These are phyloP conservation scores for Annona squamosa DNA, from an alignment of 164 flowering plant species.

Conservation along the genomic window DNA sequence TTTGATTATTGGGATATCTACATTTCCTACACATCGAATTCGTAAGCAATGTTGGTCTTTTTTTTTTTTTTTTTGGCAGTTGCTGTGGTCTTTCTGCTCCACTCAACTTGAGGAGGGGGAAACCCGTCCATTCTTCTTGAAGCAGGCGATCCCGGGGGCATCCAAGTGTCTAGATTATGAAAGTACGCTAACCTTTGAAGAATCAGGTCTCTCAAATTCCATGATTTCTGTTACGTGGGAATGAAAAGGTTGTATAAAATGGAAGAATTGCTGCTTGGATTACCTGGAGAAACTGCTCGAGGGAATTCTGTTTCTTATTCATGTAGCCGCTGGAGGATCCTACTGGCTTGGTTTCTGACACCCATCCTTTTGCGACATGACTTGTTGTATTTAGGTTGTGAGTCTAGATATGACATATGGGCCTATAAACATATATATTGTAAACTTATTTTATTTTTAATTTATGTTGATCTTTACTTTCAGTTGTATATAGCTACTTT, in stretches of 20 bases:
- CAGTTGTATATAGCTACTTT: background rate
- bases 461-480: background rate
- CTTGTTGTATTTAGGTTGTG: background rate
- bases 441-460: no score
- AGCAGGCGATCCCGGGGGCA: conserved; percentile 87
- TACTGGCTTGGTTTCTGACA: background rate
- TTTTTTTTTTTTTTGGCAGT: conserved; percentile 35
- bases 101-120: conserved; percentile 54
- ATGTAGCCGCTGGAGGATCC: background rate
- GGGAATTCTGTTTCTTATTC: background rate
- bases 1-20: background rate
- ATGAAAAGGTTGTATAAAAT: conserved; percentile 16
- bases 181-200: conserved; percentile 47
- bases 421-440: background rate
- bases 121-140: conserved; percentile 49
- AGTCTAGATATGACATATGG: background rate
- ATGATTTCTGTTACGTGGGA: conserved; percentile 88
- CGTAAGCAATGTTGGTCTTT: background rate
- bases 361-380: background rate
- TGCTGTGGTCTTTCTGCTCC: conserved; percentile 90
- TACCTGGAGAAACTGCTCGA: background rate
- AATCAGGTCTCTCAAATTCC: conserved; percentile 80
- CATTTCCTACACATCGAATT: background rate
- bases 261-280: background rate
- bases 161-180: conserved; percentile 61